These are phyloP conservation scores for Fagus sylvatica DNA, from an alignment of 306 rosid genomes.

Conservation along the genomic window DNA sequence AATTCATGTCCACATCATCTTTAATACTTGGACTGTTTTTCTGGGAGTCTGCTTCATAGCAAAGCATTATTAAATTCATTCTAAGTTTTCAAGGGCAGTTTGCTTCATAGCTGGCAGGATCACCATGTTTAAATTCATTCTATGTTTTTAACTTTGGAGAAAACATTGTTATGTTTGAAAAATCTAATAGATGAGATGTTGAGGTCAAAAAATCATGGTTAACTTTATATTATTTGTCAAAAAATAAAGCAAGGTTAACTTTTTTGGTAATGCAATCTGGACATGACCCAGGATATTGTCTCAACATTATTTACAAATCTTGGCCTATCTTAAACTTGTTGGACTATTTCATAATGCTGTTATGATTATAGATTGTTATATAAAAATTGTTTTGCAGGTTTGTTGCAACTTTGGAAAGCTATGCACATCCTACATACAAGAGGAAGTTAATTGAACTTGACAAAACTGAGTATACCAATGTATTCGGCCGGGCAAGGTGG, in stretches of 20 bases:
- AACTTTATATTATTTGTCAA: no score
- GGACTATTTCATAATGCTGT: not conserved
- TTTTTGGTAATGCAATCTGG: not conserved
- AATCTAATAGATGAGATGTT: no score
- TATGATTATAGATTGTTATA: not conserved
- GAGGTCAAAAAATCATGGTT: no score
- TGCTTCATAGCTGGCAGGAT: not conserved
- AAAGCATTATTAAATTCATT: not conserved
- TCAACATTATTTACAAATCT: not conserved
- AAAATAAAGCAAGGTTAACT: no score
- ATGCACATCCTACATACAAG: slow-evolving; percentile 81
- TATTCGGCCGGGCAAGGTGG: slow-evolving; percentile 89
- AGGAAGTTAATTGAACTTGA: slow-evolving; percentile 62
- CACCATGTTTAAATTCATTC: not conserved
- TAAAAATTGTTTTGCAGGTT: slow-evolving; percentile 48
- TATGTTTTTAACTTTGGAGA: no score
- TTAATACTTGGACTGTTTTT: not conserved
- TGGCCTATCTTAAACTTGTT: not conserved
- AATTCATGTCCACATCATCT: not conserved
- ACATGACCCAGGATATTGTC: not conserved
- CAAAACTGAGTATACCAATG: slow-evolving; percentile 63
- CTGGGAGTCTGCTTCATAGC: not conserved
- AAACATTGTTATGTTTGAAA: no score
- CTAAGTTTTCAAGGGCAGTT: not conserved
- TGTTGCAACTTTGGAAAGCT: slow-evolving; percentile 80